Conservation (phyloP, 2,329 filamentous ascomycete genomes). For the Xylariomycetidae sp. region DNA sequence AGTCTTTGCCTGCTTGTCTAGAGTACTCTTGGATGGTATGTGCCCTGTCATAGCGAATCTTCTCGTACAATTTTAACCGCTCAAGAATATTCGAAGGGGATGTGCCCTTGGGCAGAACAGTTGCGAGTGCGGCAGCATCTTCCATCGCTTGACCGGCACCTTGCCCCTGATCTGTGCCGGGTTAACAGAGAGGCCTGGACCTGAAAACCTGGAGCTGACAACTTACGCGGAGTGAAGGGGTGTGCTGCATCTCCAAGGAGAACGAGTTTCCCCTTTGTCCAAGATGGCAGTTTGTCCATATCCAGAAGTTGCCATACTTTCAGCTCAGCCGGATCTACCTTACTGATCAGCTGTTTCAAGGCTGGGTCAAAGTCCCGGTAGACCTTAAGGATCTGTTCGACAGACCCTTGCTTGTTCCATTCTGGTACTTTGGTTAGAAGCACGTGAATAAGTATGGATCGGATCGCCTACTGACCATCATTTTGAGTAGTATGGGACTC, state of each 20-base stretch:
- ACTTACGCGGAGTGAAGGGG: conserved; percentile 57
- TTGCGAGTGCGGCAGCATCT: conserved; percentile 56
- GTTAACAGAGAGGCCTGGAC: too few species aligned
- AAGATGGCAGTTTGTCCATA: conserved; percentile 54
- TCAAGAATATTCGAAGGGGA: conserved; percentile 42
- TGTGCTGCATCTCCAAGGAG: conserved; percentile 65
- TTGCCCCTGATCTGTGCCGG: conserved; percentile 16
- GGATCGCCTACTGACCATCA: conserved; percentile 24
- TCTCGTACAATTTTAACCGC: conserved; percentile 55
- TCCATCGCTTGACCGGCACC: conserved; percentile 61
- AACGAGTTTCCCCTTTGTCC: conserved; percentile 48
- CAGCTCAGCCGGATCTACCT: conserved; percentile 39
- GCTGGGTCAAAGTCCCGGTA: conserved; percentile 38
- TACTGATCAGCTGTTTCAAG: conserved; percentile 34
- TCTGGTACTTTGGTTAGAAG: conserved; percentile 21
- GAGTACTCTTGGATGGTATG: conserved; percentile 54
- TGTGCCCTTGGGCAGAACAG: conserved; percentile 47
- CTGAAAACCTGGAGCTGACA: neutral
- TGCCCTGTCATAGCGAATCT: conserved; percentile 53
- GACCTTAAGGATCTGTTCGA: conserved; percentile 33
- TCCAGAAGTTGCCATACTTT: conserved; percentile 59
- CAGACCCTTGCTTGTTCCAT: conserved; percentile 34
- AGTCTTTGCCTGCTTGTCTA: conserved; percentile 46
- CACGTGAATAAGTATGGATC: too few species aligned
- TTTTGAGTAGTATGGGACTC: conserved; percentile 29